Evolutionary conservation across 805 yeast species (phyloP), one percentile per base, ranked within the genome.

Genomic region (Hermanozyma aechmeae): DNA sequence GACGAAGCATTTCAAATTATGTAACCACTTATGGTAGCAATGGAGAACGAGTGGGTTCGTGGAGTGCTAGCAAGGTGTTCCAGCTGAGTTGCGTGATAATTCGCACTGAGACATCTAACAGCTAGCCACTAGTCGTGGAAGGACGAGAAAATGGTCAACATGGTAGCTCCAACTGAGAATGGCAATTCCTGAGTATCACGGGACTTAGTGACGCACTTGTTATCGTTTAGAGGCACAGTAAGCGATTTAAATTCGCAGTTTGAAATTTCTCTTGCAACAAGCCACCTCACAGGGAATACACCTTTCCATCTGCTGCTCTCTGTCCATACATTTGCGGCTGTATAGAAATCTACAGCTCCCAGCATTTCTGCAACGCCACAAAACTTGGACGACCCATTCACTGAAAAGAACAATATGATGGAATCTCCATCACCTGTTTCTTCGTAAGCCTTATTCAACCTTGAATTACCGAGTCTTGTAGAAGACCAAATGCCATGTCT

Each of bases 141-240:
- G n/a, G n/a, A n/a, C n/a, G n/a, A n/a, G 39, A 71, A 70, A 4
- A 70, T 53, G 15, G 62, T 56, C 23, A 75, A 32, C 64, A 74
- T 63, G 13, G 65, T 52, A 7, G 52, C 33, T 1, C 75, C 79
- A 16, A 68, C 51, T 3, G 57, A 61, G 28, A 52, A 54, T 1
- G 79, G 75, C 13, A 74, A 39, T 32, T 71, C 76, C 45, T 74
- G 79, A 0, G 79, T 71, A 40, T 76, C 81, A 39, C 80, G 63
- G 13, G 79, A 73, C 38, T 67, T 63, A 1, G 78, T 68, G 1
- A 76, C 73, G 1, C 76, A 69, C 42, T 62, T 59, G 33, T 53
- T 53, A 16, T 65, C 74, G 40, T 72, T 70, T 16, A 54, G 40
- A 3, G 65, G 59, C 5, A 69, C 56, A 29, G 53, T 48, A 29